These are phyloP conservation scores for Cryptosporidium xiaoi DNA, from an alignment of 169 alveolate genomes.

Conservation along the genomic window DNA sequence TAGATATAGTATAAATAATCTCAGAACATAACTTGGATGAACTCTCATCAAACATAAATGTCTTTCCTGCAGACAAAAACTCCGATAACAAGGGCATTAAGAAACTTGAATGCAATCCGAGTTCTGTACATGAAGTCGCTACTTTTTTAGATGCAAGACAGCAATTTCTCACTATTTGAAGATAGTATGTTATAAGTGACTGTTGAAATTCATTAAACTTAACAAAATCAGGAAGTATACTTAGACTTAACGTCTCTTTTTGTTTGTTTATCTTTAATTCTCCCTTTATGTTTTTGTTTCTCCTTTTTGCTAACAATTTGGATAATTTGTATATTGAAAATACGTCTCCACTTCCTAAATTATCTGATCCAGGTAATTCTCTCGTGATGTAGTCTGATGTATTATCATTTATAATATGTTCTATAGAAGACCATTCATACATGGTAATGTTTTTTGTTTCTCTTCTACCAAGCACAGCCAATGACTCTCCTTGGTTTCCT, in stretches of 20 bases:
- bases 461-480: constrained; percentile 8
- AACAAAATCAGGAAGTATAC: constrained; percentile 63
- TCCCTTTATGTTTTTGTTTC: background rate
- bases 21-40: constrained; percentile 62
- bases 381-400: constrained; percentile 26
- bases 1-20: constrained; percentile 22
- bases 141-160: constrained; percentile 56
- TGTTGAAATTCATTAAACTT: constrained; percentile 48
- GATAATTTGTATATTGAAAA: constrained; percentile 56
- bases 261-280: background rate
- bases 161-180: constrained; percentile 50
- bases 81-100: constrained; percentile 58
- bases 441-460: background rate
- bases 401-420: constrained; percentile 51
- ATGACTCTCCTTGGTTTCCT: constrained; percentile 43
- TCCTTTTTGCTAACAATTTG: constrained; percentile 37
- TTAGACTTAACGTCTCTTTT: constrained; percentile 30
- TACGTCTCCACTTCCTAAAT: constrained; percentile 49
- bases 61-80: constrained; percentile 28
- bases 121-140: constrained; percentile 32
- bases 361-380: constrained; percentile 37
- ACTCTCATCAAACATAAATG: constrained; percentile 35
- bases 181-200: constrained; percentile 22
- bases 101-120: constrained; percentile 63
- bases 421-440: constrained; percentile 67